A percentile compares a stretch with the other conserved stretches of the same genome.
These are phyloP conservation scores for Gnaphalium uliginosum DNA, from an alignment of 129 eudicot genomes.

Conservation along the genomic window DNA sequence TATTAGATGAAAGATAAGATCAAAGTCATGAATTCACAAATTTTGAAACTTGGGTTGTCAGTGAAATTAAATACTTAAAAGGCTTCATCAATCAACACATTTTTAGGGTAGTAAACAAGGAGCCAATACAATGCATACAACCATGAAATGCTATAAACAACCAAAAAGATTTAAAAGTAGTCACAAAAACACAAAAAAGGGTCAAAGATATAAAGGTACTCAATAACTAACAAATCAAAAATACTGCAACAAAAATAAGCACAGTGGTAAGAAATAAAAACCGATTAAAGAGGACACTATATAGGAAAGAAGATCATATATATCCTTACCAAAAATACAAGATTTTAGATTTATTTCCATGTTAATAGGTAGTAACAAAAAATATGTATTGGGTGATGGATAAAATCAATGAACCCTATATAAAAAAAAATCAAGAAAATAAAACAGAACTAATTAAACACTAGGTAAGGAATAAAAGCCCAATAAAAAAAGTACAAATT, in stretches of 20 bases:
- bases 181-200: neutral
- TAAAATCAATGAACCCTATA: neutral
- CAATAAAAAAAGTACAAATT: neutral
- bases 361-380: neutral
- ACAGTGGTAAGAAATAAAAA: no score
- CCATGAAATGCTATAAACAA: neutral
- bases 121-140: neutral
- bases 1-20: slow-evolving; percentile 7
- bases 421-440: no score
- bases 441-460: neutral
- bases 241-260: no score
- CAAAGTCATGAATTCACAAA: slow-evolving; percentile 4
- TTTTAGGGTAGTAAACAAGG: slow-evolving; percentile 1
- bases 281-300: no score
- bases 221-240: no score
- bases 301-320: no score
- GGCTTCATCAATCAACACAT: neutral
- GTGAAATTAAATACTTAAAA: slow-evolving; percentile 7
- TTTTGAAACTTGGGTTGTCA: slow-evolving; percentile 17
- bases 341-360: neutral
- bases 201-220: neutral
- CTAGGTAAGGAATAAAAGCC: slow-evolving; percentile 2
- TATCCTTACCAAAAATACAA: neutral
- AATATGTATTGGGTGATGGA: neutral
- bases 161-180: neutral